phyloP scores from a whole-genome alignment of 257 asterid genomes.

The Anisodus tanguticus region DNA sequence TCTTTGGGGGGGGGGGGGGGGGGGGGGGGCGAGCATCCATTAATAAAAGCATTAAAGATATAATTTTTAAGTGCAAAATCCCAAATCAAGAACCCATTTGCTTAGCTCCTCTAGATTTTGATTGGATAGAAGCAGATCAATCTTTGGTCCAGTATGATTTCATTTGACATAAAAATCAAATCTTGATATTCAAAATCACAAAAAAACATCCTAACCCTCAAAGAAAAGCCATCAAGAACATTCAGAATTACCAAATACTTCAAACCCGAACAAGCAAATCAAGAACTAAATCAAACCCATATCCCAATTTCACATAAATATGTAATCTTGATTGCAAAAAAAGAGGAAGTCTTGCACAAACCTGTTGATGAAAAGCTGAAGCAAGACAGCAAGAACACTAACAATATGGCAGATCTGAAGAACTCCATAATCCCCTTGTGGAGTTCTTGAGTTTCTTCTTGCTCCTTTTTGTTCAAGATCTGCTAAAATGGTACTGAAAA shows the following conservation, averaged over 20 bases:
- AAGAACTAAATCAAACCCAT: background rate
- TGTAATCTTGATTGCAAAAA: background rate
- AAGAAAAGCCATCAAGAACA: background rate
- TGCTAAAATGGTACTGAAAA: conserved; percentile 34
- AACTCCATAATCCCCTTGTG: conserved; percentile 43
- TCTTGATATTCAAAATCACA: background rate
- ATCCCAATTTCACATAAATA: background rate
- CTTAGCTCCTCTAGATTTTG: background rate
- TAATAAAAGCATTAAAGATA: background rate
- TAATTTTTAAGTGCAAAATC: background rate
- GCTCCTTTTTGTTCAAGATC: conserved; percentile 45
- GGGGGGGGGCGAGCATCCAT: background rate
- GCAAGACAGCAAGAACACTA: conserved; percentile 57
- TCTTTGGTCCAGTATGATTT: background rate
- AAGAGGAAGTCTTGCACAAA: conserved; percentile 25
- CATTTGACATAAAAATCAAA: conserved; percentile 8
- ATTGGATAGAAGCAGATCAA: conserved; percentile 27
- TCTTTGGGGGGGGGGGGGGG: background rate
- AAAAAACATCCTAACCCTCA: background rate
- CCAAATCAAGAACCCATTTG: background rate
- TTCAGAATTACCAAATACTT: background rate
- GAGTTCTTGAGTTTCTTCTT: conserved; percentile 26
- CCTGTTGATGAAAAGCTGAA: conserved; percentile 69
- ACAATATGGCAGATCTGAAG: conserved; percentile 48
- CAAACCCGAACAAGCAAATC: conserved; percentile 26